Base-by-base conservation (phyloP, 805 yeast species). In the Maudiozyma bulderi region DNA sequence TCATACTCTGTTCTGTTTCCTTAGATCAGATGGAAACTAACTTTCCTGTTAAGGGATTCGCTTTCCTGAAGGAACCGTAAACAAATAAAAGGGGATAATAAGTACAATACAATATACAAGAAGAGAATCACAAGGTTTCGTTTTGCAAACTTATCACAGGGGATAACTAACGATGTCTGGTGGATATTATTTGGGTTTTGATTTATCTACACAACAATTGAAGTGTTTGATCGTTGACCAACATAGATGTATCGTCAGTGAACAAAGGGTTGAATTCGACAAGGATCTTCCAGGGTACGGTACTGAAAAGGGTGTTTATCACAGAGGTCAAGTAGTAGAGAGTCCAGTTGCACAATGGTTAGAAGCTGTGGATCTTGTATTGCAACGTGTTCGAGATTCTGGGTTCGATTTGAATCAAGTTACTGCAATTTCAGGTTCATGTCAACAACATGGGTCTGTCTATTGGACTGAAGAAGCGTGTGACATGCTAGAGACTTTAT, bases 401-500 rank as follows among this genome's bases (percentile, higher is more conserved):
- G 57, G 64, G 0, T 80, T 86, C 56, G 84, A 83, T 7, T 78
- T 89, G 56, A 57, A 65, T 1, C 59, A 66, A 39, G 89, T 89
- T 13, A 71, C 57, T 40, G 88, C 85, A 1, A 75, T 89, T 45
- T 76, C 85, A 42, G 96, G 96, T 0, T 87, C 95, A 0, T 84
- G 95, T 49, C 96, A 89, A 67, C 96, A 89, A 60, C 96, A 89
- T 60, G 96, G 96, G 0, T 84, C 95, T 2, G 89, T 90, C 2
- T 89, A 72, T 60, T 86, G 95, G 91, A 74, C 86, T 1, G 28
- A 65, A 5, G 56, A 67, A 7, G 82, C 86, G 0, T 63, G 66
- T 1, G 51, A 54, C 0, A 52, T 72, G 3, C 69, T 88, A 46
- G 41, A 51, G 1, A 50, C 56, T 0, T 66, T 85, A 49, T 52